phyloP scores from a whole-genome alignment of 75 land plant species.

The Larix kaempferi region DNA sequence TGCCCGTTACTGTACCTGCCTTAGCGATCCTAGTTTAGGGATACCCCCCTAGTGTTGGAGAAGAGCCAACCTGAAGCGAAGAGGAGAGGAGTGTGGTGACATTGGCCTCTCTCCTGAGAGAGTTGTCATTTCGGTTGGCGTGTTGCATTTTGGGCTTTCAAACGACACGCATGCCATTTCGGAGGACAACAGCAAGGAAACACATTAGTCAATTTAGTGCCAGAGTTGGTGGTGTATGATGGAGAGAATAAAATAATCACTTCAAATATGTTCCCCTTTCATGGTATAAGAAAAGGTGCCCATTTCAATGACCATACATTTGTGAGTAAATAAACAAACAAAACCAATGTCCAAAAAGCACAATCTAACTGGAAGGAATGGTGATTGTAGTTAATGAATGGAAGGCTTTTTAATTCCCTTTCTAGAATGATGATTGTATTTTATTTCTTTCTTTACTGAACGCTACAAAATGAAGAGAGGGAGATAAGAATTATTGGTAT shows the following conservation, averaged over 20 bases:
- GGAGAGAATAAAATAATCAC: slow-evolving; percentile 14
- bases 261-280: not conserved
- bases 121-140: no score
- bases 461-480: no score
- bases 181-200: no score
- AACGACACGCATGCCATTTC: no score
- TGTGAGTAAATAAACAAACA: not conserved
- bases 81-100: no score
- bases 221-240: slow-evolving; percentile 25
- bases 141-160: no score
- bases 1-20: no score
- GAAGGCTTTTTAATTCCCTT: not conserved
- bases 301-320: not conserved
- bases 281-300: not conserved
- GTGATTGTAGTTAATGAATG: not conserved
- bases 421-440: not conserved
- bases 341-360: not conserved
- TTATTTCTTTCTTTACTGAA: not conserved
- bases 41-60: no score
- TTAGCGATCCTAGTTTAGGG: no score
- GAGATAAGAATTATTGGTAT: no score
- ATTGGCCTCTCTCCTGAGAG: no score
- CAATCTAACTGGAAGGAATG: not conserved
- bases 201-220: slow-evolving; percentile 5
- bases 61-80: no score